Evolutionary conservation across 2,329 filamentous ascomycete species (phyloP).

Genomic region (Epichloe typhina): DNA sequence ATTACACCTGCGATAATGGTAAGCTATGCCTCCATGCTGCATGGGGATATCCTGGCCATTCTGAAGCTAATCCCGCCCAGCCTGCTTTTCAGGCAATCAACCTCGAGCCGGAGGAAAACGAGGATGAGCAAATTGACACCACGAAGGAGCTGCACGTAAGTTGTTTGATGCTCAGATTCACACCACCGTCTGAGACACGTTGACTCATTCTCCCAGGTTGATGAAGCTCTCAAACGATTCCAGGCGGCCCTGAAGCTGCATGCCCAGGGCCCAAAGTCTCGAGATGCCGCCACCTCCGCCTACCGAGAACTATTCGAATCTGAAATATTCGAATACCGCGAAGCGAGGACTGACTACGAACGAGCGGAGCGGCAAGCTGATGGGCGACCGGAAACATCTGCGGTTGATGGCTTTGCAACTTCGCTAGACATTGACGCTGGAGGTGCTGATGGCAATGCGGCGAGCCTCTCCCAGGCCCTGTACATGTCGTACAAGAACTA

Average conservation of each 20-base stretch:
- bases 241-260: slow-evolving; percentile 85
- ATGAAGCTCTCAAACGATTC: slow-evolving; percentile 91
- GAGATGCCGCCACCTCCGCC: slow-evolving; percentile 62
- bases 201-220: slow-evolving; percentile 43
- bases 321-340: slow-evolving; percentile 86
- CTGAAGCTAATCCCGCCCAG: slow-evolving; percentile 20
- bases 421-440: slow-evolving; percentile 43
- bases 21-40: not conserved
- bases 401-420: slow-evolving; percentile 34
- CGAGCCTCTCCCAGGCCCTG: slow-evolving; percentile 74
- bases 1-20: not conserved
- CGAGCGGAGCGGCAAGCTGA: slow-evolving; percentile 48
- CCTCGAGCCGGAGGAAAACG: slow-evolving; percentile 80
- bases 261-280: slow-evolving; percentile 67
- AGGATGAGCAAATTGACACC: slow-evolving; percentile 85
- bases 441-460: slow-evolving; percentile 60
- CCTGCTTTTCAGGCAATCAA: slow-evolving; percentile 78
- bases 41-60: not conserved
- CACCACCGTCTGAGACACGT: not conserved
- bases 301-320: slow-evolving; percentile 79
- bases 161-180: not conserved
- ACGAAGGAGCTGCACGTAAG: slow-evolving; percentile 77
- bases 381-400: slow-evolving; percentile 24
- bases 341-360: slow-evolving; percentile 74
- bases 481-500: slow-evolving; percentile 94